Conservation (phyloP, 495 filamentous ascomycete genomes). For the Penicillium roqueforti region DNA sequence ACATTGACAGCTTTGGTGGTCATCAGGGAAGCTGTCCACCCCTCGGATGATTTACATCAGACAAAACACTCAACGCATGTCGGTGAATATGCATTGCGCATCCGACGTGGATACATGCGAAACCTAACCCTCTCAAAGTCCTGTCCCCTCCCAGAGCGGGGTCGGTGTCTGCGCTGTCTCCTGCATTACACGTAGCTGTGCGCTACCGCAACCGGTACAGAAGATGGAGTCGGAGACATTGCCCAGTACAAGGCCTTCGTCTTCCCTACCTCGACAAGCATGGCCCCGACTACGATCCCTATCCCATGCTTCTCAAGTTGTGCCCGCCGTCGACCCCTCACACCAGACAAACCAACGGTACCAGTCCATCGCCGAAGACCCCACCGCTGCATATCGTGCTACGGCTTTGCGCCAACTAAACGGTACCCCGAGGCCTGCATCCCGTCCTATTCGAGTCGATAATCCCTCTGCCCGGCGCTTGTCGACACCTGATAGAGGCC, state of each 20-base stretch:
- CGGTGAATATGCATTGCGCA: slow-evolving; percentile 15
- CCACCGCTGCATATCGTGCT: slow-evolving; percentile 19
- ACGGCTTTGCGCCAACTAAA: slow-evolving; percentile 31
- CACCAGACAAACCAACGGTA: slow-evolving; percentile 22
- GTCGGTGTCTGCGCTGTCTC: slow-evolving; percentile 19
- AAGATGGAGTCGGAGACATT: slow-evolving; percentile 36
- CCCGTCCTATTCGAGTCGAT: slow-evolving; percentile 21
- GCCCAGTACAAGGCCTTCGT: slow-evolving; percentile 27
- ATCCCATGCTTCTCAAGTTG: slow-evolving; percentile 24
- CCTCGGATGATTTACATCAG: not conserved
- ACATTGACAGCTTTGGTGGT: not conserved
- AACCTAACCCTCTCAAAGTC: slow-evolving; percentile 15
- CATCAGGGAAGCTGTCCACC: not conserved
- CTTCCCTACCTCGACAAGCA: slow-evolving; percentile 30
- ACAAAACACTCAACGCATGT: slow-evolving; percentile 14
- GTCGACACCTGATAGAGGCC: slow-evolving; percentile 33
- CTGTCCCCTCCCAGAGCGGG: slow-evolving; percentile 21
- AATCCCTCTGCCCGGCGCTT: slow-evolving; percentile 19
- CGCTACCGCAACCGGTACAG: slow-evolving; percentile 4
- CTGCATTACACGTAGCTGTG: slow-evolving; percentile 14
- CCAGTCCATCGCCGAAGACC: slow-evolving; percentile 21
- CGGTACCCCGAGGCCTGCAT: slow-evolving; percentile 21
- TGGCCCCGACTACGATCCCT: slow-evolving; percentile 28
- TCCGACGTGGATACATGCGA: slow-evolving; percentile 18
- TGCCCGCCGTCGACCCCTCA: slow-evolving; percentile 16